These are phyloP conservation scores for Eragrostis nindensis DNA, from an alignment of 176 grass and related monocot species.

Conservation along the genomic window DNA sequence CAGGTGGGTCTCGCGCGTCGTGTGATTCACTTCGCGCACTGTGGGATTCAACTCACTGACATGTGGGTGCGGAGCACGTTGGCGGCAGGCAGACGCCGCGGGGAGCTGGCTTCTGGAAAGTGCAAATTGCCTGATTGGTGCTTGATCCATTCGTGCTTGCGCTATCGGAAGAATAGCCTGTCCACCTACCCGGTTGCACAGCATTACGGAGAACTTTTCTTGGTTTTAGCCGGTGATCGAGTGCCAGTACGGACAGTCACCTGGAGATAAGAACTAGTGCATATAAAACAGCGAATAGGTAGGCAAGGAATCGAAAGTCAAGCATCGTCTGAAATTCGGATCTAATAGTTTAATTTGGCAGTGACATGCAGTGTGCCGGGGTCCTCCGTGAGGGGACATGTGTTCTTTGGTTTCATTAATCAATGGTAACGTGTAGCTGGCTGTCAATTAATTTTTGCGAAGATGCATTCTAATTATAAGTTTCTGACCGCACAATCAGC, in stretches of 20 bases:
- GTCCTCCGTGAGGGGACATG: neutral
- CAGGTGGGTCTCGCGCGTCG: neutral
- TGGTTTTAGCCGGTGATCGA: neutral
- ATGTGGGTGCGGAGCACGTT: neutral
- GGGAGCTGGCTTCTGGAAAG: neutral
- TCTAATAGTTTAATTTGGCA: neutral
- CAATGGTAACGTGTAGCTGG: neutral
- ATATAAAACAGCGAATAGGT: neutral
- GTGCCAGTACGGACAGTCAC: neutral
- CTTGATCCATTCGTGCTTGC: constrained; percentile 1
- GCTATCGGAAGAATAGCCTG: neutral
- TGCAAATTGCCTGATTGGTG: constrained; percentile 21
- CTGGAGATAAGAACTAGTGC: neutral
- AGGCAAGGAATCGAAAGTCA: constrained; percentile 1
- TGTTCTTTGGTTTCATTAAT: too few relatives aligned
- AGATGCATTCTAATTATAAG: neutral
- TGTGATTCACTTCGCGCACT: neutral
- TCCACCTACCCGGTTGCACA: neutral
- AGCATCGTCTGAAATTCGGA: neutral
- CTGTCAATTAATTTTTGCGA: neutral
- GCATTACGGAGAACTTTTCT: neutral
- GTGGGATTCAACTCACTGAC: neutral
- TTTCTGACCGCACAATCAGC: neutral
- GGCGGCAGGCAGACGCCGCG: neutral
- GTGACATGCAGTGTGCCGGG: neutral